Base-by-base conservation (phyloP, 164 flowering plant genomes). In the Liriodendron chinense region DNA sequence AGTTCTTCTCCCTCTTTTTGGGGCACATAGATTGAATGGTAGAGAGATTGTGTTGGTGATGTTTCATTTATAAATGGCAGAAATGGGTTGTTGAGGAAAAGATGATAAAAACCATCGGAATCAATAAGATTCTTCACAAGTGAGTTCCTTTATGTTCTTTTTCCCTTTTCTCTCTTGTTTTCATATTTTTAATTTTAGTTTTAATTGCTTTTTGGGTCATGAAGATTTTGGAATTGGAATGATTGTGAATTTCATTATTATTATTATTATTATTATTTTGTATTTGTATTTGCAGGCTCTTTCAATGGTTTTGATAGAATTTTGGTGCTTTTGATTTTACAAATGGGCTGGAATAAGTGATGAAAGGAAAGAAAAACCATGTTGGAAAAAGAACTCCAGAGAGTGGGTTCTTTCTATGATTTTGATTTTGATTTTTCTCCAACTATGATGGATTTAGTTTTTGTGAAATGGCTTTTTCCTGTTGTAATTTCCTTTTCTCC, bases 71-170 rank as follows among this genome's bases (percentile, higher is more conserved):
- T 16, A 6, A 16, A 7, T 8, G 69, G 43, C 21, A 67, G 47
- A 14, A 67, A 34, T 25, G 34, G 69, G 47, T 64, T 67, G 6
- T 69, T 47, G 68, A 18, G n/a, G 22, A 50, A 74, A 65, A 26
- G 14, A 65, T 49, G 62, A 24, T 53, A 74, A 18, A 18, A 74
- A 71, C 76, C 76, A 74, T 66, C 23, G 16, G 69, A 66, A 20
- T 56, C 13, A 34, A 28, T 56, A 8, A 53, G 66, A 68, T 74
- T 74, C 50, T 68, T 66, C 28, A 56, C 65, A 68, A 68, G 76
- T 72, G 68, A 72, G 67, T 63, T 48, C 26, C 47, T 28, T 74
- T 24, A 67, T 67, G 18, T 14, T 28, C 23, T 67, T 57, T 24
- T 48, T 4, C 53, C 14, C 53, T 16, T 67, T 48, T 62, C 56